phyloP scores from a whole-genome alignment of 1,139 yeast species.

The Hansenula lynferdii region DNA sequence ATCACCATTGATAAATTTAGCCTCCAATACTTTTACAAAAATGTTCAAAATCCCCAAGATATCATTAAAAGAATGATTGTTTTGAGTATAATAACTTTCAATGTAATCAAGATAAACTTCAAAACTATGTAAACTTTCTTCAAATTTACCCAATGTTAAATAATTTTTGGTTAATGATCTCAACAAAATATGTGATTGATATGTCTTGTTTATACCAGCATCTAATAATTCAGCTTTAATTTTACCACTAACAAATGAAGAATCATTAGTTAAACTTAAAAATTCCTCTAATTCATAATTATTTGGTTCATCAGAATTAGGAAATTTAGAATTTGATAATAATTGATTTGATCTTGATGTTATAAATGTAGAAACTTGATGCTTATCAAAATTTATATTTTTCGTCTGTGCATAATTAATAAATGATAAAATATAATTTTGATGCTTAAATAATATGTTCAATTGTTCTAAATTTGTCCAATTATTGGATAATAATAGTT shows the following conservation, averaged over 20 bases:
- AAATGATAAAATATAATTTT: conserved; percentile 12
- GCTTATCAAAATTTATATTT: conserved; percentile 8
- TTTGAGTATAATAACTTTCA: conserved; percentile 31
- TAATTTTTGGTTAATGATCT: conserved; percentile 28
- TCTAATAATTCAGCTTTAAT: conserved; percentile 25
- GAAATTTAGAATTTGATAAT: conserved; percentile 30
- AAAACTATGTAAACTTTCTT: conserved; percentile 37
- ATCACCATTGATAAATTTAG: background rate
- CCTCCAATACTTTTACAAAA: conserved; percentile 4
- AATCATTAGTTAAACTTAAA: conserved; percentile 19
- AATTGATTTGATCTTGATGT: conserved; percentile 14
- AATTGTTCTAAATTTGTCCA: background rate
- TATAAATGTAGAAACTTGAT: conserved; percentile 14
- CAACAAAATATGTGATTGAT: conserved; percentile 38
- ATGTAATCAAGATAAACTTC: conserved; percentile 36
- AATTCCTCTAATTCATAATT: conserved; percentile 28
- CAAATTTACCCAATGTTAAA: conserved; percentile 9
- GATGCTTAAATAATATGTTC: conserved; percentile 6
- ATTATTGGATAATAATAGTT: background rate
- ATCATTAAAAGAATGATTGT: conserved; percentile 29
- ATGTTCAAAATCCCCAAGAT: conserved; percentile 19
- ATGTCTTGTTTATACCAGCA: conserved; percentile 36
- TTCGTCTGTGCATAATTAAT: conserved; percentile 3
- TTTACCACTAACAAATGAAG: conserved; percentile 14
- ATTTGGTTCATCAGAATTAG: conserved; percentile 39